A percentile compares a stretch with the other conserved stretches of the same genome.
Evolutionary conservation across 2,329 filamentous ascomycete genomes (phyloP).

Genomic region (Trichophyton rubrum): DNA sequence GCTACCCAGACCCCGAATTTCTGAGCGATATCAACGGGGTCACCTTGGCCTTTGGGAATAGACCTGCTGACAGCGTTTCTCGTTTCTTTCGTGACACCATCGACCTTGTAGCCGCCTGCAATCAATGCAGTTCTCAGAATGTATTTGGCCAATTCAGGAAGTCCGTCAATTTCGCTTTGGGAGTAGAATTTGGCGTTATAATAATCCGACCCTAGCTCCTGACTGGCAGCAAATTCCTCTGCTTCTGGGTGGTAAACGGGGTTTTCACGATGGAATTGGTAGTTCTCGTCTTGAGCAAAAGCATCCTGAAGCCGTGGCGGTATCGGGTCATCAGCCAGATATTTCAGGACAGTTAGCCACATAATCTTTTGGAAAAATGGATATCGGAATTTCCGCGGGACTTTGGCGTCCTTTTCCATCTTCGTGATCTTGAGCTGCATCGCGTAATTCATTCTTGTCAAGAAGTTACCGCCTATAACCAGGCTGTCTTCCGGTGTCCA

Average conservation of each 20-base stretch:
- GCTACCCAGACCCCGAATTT: conserved; percentile 53
- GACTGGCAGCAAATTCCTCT: conserved; percentile 40
- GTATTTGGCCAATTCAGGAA: conserved; percentile 47
- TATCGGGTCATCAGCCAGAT: conserved; percentile 52
- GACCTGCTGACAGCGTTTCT: conserved; percentile 49
- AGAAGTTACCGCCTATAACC: conserved; percentile 59
- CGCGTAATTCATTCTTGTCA: conserved; percentile 52
- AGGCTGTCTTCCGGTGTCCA: conserved; percentile 59
- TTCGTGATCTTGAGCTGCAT: conserved; percentile 55
- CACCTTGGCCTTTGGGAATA: conserved; percentile 50
- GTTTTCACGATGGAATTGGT: conserved; percentile 40
- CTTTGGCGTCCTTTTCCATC: conserved; percentile 55
- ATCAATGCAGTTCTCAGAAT: conserved; percentile 52
- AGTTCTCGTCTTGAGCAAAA: conserved; percentile 43
- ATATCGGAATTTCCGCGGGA: conserved; percentile 53
- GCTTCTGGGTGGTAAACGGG: conserved; percentile 41
- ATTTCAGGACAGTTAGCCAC: conserved; percentile 54
- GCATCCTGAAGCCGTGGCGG: conserved; percentile 43
- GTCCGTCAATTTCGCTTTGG: conserved; percentile 48
- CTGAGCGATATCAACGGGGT: conserved; percentile 48
- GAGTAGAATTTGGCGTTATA: conserved; percentile 51
- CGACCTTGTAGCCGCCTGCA: conserved; percentile 44
- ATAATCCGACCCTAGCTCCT: conserved; percentile 40
- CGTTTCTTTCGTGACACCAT: conserved; percentile 46
- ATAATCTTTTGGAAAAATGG: conserved; percentile 58